Conservation (phyloP, 495 filamentous ascomycete genomes). For the Penicillium waksmanii region DNA sequence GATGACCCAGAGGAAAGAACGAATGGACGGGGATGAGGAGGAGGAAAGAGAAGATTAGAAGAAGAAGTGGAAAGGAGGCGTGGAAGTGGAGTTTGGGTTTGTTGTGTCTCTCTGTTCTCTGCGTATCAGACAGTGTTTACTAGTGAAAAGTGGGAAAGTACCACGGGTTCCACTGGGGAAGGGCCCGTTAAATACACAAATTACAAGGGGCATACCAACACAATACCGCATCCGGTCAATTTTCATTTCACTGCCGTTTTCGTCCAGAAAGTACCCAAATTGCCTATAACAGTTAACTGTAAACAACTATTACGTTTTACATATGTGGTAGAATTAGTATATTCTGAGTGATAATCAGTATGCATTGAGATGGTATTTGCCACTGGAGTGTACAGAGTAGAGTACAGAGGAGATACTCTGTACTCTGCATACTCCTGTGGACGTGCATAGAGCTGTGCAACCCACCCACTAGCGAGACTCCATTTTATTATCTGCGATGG, state of each 20-base stretch:
- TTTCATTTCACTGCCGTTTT: too few relatives aligned
- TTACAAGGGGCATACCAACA: conserved; percentile 18
- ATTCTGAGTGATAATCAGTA: neutral
- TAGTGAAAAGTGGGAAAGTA: too few relatives aligned
- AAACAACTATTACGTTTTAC: too few relatives aligned
- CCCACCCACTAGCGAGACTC: neutral
- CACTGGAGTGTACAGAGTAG: neutral
- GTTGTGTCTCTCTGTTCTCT: conserved; percentile 1
- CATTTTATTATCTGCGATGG: too few relatives aligned
- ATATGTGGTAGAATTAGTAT: neutral
- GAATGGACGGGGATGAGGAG: conserved; percentile 50
- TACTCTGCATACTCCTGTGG: neutral
- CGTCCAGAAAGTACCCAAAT: too few relatives aligned
- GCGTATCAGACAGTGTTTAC: neutral
- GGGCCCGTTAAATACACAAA: neutral
- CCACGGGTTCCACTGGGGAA: neutral
- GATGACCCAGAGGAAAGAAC: conserved; percentile 47
- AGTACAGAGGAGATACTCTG: neutral
- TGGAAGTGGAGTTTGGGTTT: conserved; percentile 25
- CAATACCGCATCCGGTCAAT: conserved; percentile 27
- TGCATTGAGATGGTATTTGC: too few relatives aligned
- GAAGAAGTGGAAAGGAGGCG: conserved; percentile 42
- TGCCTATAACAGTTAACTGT: too few relatives aligned
- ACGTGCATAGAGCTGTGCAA: neutral
- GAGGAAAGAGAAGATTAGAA: conserved; percentile 38